phyloP scores from a whole-genome alignment of 768 basidiomycete species.

The Suillus plorans region DNA sequence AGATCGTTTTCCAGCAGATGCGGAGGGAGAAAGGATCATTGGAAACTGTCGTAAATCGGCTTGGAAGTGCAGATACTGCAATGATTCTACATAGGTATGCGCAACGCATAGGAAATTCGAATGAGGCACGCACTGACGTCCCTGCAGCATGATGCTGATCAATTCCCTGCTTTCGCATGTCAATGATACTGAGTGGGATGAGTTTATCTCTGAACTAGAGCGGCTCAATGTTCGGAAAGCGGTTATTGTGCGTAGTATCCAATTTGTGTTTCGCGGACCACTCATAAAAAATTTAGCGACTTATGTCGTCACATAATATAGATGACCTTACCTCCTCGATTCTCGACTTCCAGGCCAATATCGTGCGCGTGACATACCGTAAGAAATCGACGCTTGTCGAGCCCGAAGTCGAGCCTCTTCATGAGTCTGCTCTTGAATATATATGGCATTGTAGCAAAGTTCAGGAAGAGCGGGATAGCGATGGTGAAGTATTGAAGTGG shows the following conservation, averaged over 20 bases:
- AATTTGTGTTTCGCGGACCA: constrained; percentile 3
- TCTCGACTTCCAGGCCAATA: constrained; percentile 85
- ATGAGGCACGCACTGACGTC: background rate
- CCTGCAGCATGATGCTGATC: constrained; percentile 79
- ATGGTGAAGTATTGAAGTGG: constrained; percentile 64
- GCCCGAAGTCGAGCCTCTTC: constrained; percentile 57
- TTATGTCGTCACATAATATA: constrained; percentile 80
- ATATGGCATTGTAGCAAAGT: constrained; percentile 71
- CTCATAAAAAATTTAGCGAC: constrained; percentile 46
- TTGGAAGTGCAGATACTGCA: constrained; percentile 81
- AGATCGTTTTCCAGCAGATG: constrained; percentile 81
- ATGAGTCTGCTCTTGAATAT: constrained; percentile 54
- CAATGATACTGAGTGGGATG: constrained; percentile 75
- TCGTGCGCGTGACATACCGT: constrained; percentile 74
- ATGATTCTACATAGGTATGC: constrained; percentile 80
- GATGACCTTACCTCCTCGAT: constrained; percentile 84
- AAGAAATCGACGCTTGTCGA: constrained; percentile 81
- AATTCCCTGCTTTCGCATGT: constrained; percentile 82
- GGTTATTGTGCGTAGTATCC: constrained; percentile 60
- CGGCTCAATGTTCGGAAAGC: constrained; percentile 77
- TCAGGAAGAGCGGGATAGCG: constrained; percentile 48
- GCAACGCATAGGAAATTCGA: background rate
- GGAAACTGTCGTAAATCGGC: constrained; percentile 77
- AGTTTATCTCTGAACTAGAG: constrained; percentile 75
- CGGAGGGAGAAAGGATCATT: constrained; percentile 65